Conservation (phyloP, 2,329 filamentous ascomycete species). For the Neonectria coccinea region DNA sequence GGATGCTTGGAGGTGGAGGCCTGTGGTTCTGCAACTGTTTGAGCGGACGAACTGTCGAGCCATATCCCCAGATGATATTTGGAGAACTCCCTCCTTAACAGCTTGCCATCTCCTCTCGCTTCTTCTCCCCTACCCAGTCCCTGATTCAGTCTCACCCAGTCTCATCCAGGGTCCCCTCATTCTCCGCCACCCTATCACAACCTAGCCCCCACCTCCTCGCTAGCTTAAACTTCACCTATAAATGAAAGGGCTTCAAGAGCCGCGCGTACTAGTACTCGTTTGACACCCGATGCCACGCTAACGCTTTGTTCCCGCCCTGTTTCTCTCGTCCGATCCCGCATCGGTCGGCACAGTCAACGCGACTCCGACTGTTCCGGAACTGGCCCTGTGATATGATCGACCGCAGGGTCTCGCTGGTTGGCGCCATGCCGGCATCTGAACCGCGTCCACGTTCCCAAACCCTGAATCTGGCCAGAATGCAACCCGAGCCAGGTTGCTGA, state of each 20-base stretch:
- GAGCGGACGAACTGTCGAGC: not conserved
- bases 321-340: not conserved
- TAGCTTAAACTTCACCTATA: not conserved
- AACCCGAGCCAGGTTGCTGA: not conserved
- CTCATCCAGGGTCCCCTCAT: too few species aligned
- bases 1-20: too few species aligned
- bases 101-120: not conserved
- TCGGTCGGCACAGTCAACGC: too few species aligned
- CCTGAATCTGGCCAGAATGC: not conserved
- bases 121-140: not conserved
- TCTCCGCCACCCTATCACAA: not conserved
- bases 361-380: not conserved
- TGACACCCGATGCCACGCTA: not conserved
- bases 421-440: not conserved
- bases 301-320: not conserved
- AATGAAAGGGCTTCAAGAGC: not conserved
- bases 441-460: too few species aligned
- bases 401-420: not conserved
- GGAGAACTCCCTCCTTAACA: not conserved
- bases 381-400: not conserved
- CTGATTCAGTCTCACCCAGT: not conserved
- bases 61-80: not conserved
- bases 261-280: not conserved
- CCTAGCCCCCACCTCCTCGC: not conserved
- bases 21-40: not conserved